A percentile compares a stretch with the other conserved stretches of the same genome.
phyloP scores from a whole-genome alignment of 805 yeast species.

The Cephaloascus albidus region DNA sequence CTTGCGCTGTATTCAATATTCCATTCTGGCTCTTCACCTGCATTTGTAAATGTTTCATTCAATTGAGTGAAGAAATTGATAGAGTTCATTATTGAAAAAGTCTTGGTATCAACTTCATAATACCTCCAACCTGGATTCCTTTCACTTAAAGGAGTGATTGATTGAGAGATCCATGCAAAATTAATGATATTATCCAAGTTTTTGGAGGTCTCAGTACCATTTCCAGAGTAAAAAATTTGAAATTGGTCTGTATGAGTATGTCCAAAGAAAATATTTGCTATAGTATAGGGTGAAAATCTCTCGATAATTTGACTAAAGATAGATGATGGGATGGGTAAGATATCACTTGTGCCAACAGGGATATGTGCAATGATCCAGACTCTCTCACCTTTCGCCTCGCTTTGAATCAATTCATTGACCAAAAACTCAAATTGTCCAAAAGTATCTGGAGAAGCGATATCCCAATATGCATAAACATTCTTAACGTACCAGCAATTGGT shows the following conservation, averaged over 20 bases:
- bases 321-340: conserved; percentile 27
- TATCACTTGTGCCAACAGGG: conserved; percentile 19
- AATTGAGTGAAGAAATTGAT: conserved; percentile 28
- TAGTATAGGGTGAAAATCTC: conserved; percentile 34
- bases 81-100: conserved; percentile 29
- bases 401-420: conserved; percentile 25
- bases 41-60: conserved; percentile 26
- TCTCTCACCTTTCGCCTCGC: conserved; percentile 25
- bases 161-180: conserved; percentile 34
- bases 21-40: conserved; percentile 32
- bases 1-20: conserved; percentile 28
- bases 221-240: conserved; percentile 19
- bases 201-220: conserved; percentile 6
- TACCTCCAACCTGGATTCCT: conserved; percentile 34
- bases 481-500: conserved; percentile 35
- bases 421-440: conserved; percentile 34
- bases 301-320: conserved; percentile 28
- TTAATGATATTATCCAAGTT: conserved; percentile 17
- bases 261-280: conserved; percentile 34
- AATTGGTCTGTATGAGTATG: conserved; percentile 32
- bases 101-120: conserved; percentile 29
- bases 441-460: conserved; percentile 20
- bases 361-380: conserved; percentile 35
- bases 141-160: conserved; percentile 26
- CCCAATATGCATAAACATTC: conserved; percentile 17